Evolutionary conservation across 176 grass and related monocot genomes (phyloP).

Genomic region (Juncus inflexus): DNA sequence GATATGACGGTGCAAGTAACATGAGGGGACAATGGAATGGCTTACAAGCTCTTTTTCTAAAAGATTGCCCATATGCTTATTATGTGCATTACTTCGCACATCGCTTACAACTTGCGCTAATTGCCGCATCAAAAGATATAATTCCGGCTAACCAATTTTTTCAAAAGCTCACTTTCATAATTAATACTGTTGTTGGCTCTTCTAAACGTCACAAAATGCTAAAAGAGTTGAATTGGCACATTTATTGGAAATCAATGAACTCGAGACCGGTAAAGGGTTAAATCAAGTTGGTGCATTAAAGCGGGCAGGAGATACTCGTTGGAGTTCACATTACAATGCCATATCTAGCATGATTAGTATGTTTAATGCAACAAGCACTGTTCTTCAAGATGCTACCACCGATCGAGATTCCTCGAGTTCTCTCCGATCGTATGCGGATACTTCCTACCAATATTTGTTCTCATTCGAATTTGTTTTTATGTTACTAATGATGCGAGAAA

Average conservation of each 20-base stretch:
- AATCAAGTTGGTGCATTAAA: conserved; percentile 15
- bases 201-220: background rate
- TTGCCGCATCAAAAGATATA: conserved; percentile 20
- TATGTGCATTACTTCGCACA: conserved; percentile 21
- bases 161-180: background rate
- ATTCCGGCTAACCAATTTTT: background rate
- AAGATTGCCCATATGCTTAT: conserved; percentile 4
- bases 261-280: conserved; percentile 7
- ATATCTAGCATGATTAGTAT: background rate
- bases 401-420: background rate
- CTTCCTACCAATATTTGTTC: conserved; percentile 2
- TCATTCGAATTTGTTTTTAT: conserved; percentile 29
- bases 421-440: conserved; percentile 1
- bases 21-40: conserved; percentile 23
- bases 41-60: conserved; percentile 8
- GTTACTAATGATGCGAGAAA: conserved; percentile 3
- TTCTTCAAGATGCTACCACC: background rate
- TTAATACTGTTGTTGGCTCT: background rate
- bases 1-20: conserved; percentile 21
- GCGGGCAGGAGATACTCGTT: conserved; percentile 7
- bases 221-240: too few relatives aligned
- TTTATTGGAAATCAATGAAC: conserved; percentile 4
- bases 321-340: background rate
- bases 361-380: background rate
- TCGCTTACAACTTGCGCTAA: conserved; percentile 1